Conservation (phyloP, 2,329 filamentous ascomycete species). For the Arthrobotrys pseudoclavata region DNA sequence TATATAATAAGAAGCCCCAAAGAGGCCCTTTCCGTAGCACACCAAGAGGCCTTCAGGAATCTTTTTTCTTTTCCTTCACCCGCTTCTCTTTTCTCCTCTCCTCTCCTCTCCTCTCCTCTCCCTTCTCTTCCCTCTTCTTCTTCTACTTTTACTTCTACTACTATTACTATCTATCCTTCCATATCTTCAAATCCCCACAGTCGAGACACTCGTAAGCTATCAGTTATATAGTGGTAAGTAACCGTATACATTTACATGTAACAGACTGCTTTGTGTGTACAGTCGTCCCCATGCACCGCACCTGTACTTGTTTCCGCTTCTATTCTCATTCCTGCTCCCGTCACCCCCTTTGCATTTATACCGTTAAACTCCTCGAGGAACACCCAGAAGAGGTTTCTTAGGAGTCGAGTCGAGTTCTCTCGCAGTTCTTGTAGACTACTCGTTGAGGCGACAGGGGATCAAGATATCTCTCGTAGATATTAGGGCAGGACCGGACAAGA, state of each 20-base stretch:
- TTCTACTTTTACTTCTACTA: neutral
- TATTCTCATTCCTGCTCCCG: neutral
- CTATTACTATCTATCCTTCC: neutral
- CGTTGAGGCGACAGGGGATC: no score
- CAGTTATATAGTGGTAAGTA: slow-evolving; percentile 9
- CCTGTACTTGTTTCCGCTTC: neutral
- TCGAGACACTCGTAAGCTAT: neutral
- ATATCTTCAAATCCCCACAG: neutral
- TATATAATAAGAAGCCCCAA: slow-evolving; percentile 58
- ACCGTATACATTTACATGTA: no score
- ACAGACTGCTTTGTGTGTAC: no score
- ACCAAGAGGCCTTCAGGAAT: slow-evolving; percentile 29
- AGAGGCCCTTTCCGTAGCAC: slow-evolving; percentile 32
- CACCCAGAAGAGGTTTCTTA: no score
- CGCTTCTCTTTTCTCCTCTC: slow-evolving; percentile 63
- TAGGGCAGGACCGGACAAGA: no score
- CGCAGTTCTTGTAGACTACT: no score
- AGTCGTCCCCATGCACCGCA: slow-evolving; percentile 28
- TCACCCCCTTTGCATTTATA: neutral
- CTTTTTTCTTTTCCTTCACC: slow-evolving; percentile 62
- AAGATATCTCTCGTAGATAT: no score
- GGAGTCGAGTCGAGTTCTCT: no score
- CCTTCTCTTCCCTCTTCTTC: slow-evolving; percentile 1
- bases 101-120: slow-evolving; percentile 45
- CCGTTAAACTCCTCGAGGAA: neutral